Conservation (phyloP, 2,329 filamentous ascomycete species). For the Didymella keratinophila region DNA sequence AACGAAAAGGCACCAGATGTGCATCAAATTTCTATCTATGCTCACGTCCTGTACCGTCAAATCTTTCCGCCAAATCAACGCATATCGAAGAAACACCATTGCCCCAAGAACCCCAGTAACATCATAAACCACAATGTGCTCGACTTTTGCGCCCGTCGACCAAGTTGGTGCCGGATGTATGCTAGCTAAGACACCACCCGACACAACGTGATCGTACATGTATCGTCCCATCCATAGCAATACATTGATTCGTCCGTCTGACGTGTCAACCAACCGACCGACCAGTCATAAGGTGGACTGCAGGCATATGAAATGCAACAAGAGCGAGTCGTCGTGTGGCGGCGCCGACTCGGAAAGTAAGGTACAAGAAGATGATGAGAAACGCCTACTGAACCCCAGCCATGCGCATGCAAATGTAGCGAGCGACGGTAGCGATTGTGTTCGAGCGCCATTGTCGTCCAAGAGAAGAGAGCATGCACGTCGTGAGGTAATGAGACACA, state of each 20-base stretch:
- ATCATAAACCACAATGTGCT: constrained; percentile 8
- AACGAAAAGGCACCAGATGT: neutral
- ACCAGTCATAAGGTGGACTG: constrained; percentile 4
- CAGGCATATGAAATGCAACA: constrained; percentile 12
- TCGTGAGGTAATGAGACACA: constrained; percentile 40
- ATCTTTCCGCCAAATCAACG: constrained; percentile 11
- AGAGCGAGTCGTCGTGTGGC: constrained; percentile 14
- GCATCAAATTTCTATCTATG: constrained; percentile 14
- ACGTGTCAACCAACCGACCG: constrained; percentile 1
- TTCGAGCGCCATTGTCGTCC: constrained; percentile 13
- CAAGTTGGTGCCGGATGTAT: neutral
- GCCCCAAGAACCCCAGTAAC: constrained; percentile 2
- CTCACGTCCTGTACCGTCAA: constrained; percentile 7
- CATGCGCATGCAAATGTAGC: constrained; percentile 19
- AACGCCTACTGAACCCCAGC: constrained; percentile 22
- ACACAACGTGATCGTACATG: constrained; percentile 2
- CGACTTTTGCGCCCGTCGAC: constrained; percentile 14
- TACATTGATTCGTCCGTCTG: constrained; percentile 12
- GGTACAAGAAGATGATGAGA: constrained; percentile 35
- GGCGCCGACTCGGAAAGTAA: constrained; percentile 24
- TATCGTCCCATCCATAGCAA: constrained; percentile 15
- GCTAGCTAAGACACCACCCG: neutral
- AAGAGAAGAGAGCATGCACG: constrained; percentile 33
- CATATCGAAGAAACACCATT: constrained; percentile 12
- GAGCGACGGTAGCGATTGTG: constrained; percentile 18